Conservation (phyloP, 306 rosid species). For the Quercus suber region DNA sequence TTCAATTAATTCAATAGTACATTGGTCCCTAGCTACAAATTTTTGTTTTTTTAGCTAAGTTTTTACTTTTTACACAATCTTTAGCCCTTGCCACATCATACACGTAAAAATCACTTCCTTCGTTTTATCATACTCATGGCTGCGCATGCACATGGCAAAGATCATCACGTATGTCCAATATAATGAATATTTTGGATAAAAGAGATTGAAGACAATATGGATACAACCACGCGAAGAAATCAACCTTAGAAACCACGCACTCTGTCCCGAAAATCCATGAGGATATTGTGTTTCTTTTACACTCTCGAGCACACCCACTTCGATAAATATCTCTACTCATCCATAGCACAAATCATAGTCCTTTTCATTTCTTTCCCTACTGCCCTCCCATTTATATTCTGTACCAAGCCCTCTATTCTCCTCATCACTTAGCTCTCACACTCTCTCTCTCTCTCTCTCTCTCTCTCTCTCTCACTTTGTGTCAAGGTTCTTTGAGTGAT, state of each 20-base stretch:
- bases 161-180: not conserved
- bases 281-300: slow-evolving; percentile 33
- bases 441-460: slow-evolving; percentile 11
- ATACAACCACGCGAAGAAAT: slow-evolving; percentile 34
- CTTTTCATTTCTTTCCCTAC: slow-evolving; percentile 29
- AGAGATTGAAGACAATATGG: not conserved
- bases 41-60: no score
- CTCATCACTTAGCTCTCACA: slow-evolving; percentile 17
- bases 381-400: slow-evolving; percentile 38
- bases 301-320: slow-evolving; percentile 37
- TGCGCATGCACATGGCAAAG: slow-evolving; percentile 10
- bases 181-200: not conserved
- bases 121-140: not conserved
- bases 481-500: not conserved
- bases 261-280: slow-evolving; percentile 49
- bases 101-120: not conserved
- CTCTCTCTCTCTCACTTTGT: not conserved
- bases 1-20: no score
- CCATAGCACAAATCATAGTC: slow-evolving; percentile 35
- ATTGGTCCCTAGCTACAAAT: not conserved
- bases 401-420: slow-evolving; percentile 30
- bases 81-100: not conserved
- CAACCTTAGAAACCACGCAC: slow-evolving; percentile 37
- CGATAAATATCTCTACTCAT: slow-evolving; percentile 27
- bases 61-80: not conserved